Conservation (phyloP, 1,139 yeast genomes). For the Geotrichum phurueaensis region DNA sequence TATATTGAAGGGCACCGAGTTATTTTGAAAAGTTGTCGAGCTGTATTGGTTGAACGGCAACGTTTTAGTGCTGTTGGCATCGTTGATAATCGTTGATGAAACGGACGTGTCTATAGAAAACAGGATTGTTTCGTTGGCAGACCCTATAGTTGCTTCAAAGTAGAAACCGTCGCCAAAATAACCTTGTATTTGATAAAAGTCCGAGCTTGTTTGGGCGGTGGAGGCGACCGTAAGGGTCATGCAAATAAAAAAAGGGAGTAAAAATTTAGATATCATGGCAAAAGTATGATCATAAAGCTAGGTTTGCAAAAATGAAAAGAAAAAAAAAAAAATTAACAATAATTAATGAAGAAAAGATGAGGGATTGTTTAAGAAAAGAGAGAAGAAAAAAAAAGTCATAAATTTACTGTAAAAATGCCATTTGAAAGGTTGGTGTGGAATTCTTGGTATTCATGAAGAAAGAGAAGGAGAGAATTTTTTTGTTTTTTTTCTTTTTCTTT, state of each 20-base stretch:
- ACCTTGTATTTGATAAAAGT: not conserved
- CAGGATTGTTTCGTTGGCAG: constrained; percentile 1
- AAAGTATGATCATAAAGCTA: not conserved
- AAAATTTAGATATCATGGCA: not conserved
- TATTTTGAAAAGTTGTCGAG: constrained; percentile 16
- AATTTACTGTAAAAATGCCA: not conserved
- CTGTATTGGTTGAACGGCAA: constrained; percentile 15
- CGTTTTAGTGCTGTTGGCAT: not conserved
- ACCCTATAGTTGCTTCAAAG: constrained; percentile 3
- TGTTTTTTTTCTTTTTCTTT: too few relatives aligned
- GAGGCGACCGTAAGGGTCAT: not conserved
- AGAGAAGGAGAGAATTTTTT: not conserved
- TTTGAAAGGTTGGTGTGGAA: not conserved
- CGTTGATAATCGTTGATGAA: not conserved
- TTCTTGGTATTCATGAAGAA: not conserved
- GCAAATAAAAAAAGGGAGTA: not conserved
- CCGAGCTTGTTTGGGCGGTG: not conserved
- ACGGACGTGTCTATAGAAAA: constrained; percentile 6
- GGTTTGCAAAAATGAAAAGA: not conserved
- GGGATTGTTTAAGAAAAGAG: not conserved
- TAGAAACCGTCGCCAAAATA: constrained; percentile 4
- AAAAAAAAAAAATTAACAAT: too few relatives aligned
- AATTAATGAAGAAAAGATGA: not conserved
- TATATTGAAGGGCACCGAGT: constrained; percentile 7
- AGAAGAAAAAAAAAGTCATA: not conserved